These are phyloP conservation scores for Penicillium sp. DNA, from an alignment of 2,329 filamentous ascomycete genomes.

Conservation along the genomic window DNA sequence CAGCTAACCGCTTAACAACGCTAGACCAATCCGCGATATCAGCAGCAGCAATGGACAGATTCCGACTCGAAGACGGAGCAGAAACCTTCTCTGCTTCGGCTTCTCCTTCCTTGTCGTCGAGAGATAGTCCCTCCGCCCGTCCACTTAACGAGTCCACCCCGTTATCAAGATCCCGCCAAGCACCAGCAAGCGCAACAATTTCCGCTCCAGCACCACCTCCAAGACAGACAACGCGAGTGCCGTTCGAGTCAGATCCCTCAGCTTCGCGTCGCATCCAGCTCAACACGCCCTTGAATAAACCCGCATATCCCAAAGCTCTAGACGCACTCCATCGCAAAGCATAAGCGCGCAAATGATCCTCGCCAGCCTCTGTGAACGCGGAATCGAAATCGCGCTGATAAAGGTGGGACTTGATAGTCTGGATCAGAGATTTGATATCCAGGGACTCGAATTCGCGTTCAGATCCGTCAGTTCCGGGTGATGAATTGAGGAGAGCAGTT, in stretches of 20 bases:
- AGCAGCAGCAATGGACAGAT: slow-evolving; percentile 61
- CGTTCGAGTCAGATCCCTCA: not conserved
- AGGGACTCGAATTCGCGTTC: slow-evolving; percentile 5
- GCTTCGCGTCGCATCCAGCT: slow-evolving; percentile 13
- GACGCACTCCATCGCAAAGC: slow-evolving; percentile 88
- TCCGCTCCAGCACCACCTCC: slow-evolving; percentile 68
- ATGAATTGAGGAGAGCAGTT: slow-evolving; percentile 55
- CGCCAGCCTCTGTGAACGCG: slow-evolving; percentile 67
- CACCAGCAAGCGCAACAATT: slow-evolving; percentile 63
- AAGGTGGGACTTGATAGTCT: slow-evolving; percentile 81
- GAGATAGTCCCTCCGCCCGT: slow-evolving; percentile 14
- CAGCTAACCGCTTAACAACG: slow-evolving; percentile 61
- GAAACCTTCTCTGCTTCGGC: not conserved
- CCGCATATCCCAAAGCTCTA: slow-evolving; percentile 77
- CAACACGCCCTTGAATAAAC: slow-evolving; percentile 50
- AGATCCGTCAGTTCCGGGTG: not conserved
- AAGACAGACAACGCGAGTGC: slow-evolving; percentile 53
- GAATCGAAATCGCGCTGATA: slow-evolving; percentile 80
- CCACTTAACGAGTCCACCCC: slow-evolving; percentile 7
- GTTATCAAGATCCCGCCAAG: slow-evolving; percentile 43
- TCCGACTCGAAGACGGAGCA: not conserved
- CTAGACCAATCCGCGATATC: slow-evolving; percentile 78
- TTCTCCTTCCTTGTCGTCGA: slow-evolving; percentile 8
- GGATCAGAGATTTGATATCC: slow-evolving; percentile 59
- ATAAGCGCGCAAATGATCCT: slow-evolving; percentile 76